Conservation (phyloP, 306 rosid genomes). For the Coriaria nepalensis region DNA sequence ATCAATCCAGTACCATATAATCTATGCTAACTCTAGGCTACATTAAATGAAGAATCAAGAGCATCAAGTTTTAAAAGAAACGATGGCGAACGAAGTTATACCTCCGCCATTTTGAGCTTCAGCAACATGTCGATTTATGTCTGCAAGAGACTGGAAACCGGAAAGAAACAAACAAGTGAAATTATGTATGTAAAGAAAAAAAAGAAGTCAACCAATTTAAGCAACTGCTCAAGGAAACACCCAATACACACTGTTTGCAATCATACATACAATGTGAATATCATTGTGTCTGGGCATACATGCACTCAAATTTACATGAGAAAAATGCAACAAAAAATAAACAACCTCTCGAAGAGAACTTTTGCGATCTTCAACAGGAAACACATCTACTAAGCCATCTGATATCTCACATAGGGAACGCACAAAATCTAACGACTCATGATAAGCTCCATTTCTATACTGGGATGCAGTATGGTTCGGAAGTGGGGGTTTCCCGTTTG, state of each 20-base stretch:
- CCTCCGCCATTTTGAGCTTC: slow-evolving; percentile 88
- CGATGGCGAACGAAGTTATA: slow-evolving; percentile 15
- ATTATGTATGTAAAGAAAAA: slow-evolving; percentile 3
- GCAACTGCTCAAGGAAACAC: background rate
- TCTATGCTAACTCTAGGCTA: too few relatives aligned
- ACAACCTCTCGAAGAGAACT: slow-evolving; percentile 86
- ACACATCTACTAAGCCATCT: slow-evolving; percentile 89
- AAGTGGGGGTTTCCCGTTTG: slow-evolving; percentile 68
- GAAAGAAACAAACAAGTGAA: slow-evolving; percentile 18
- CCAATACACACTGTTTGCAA: too few relatives aligned
- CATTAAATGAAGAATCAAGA: background rate
- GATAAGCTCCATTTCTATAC: slow-evolving; percentile 85
- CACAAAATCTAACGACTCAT: slow-evolving; percentile 82
- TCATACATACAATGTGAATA: too few relatives aligned
- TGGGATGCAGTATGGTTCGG: slow-evolving; percentile 48
- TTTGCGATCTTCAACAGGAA: slow-evolving; percentile 95
- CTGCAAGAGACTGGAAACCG: slow-evolving; percentile 62
- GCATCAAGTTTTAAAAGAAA: background rate
- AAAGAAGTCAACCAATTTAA: background rate
- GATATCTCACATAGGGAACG: slow-evolving; percentile 90
- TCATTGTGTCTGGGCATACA: background rate
- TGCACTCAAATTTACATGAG: background rate
- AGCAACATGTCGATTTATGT: slow-evolving; percentile 55
- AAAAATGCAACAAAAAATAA: slow-evolving; percentile 18
- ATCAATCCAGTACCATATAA: background rate